Conservation (phyloP, 495 filamentous ascomycete genomes). For the Penicillium argentinense region DNA sequence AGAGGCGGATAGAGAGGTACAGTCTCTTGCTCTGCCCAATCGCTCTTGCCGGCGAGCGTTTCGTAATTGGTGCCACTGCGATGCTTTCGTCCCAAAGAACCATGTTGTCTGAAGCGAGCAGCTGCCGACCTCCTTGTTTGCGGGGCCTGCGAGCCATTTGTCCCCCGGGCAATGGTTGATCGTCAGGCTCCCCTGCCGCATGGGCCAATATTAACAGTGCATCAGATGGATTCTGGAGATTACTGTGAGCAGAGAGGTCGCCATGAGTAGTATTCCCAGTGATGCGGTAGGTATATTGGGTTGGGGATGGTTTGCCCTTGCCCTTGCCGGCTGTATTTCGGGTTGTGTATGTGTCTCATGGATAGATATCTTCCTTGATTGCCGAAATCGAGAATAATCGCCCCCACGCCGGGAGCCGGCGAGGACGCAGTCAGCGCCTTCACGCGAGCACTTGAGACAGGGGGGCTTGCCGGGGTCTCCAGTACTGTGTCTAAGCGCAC, state of each 20-base stretch:
- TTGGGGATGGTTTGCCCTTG: neutral
- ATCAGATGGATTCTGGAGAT: slow-evolving; percentile 11
- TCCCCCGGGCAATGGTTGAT: neutral
- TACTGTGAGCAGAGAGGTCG: neutral
- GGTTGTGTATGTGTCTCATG: neutral
- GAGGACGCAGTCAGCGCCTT: slow-evolving; percentile 7
- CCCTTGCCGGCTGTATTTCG: too few relatives aligned
- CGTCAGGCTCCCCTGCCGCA: neutral
- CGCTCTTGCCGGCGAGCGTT: too few relatives aligned
- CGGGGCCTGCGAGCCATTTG: neutral
- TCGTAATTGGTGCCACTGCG: neutral
- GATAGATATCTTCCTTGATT: neutral
- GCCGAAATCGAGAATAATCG: slow-evolving; percentile 12
- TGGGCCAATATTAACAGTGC: slow-evolving; percentile 11
- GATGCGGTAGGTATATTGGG: neutral
- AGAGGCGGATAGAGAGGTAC: neutral
- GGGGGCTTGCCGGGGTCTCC: neutral
- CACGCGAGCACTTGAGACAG: slow-evolving; percentile 7
- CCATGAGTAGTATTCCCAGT: neutral
- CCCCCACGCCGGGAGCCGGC: slow-evolving; percentile 11
- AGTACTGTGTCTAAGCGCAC: neutral
- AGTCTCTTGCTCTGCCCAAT: neutral
- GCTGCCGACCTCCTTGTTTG: neutral
- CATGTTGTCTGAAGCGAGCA: neutral
- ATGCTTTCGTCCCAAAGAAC: neutral